A percentile compares a stretch with the other conserved stretches of the same genome.
Evolutionary conservation across 305 asterid species (phyloP).

Genomic region (Fraxinus ornus): DNA sequence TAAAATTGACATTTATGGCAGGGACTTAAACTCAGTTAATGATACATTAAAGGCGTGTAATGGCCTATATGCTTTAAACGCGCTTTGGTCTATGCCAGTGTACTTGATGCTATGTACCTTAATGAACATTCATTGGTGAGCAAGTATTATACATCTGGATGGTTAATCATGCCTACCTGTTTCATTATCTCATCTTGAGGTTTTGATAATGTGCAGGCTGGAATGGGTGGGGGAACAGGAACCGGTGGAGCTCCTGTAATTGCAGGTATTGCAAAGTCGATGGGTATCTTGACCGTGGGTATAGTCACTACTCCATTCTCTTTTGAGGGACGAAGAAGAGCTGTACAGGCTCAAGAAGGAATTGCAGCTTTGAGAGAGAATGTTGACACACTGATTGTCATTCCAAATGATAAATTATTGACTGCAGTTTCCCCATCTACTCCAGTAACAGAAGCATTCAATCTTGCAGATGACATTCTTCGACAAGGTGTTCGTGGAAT

Average conservation of each 20-base stretch:
- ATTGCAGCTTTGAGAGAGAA: constrained; percentile 93
- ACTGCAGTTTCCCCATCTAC: constrained; percentile 96
- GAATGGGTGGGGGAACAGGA: constrained; percentile 69
- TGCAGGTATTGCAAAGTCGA: constrained; percentile 52
- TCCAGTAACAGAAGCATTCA: constrained; percentile 98
- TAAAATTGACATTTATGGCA: background rate
- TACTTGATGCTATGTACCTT: background rate
- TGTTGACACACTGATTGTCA: constrained; percentile 91
- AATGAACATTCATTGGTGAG: background rate
- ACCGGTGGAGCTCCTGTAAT: constrained; percentile 60
- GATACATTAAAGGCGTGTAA: background rate
- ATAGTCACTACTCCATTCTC: constrained; percentile 81
- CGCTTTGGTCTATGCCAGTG: background rate
- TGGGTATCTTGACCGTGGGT: constrained; percentile 43
- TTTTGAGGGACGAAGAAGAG: constrained; percentile 96
- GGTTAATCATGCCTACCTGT: background rate
- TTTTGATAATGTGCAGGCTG: constrained; percentile 20
- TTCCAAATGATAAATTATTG: constrained; percentile 91
- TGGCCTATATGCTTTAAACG: background rate
- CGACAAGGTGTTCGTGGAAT: constrained; percentile 99
- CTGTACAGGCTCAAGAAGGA: constrained; percentile 99
- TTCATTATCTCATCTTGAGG: constrained; percentile 22
- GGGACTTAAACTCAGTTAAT: background rate
- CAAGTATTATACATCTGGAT: background rate
- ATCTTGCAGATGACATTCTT: constrained; percentile 98